phyloP scores from a whole-genome alignment of 2,329 filamentous ascomycete species.

The Botrytis hyacinthi region DNA sequence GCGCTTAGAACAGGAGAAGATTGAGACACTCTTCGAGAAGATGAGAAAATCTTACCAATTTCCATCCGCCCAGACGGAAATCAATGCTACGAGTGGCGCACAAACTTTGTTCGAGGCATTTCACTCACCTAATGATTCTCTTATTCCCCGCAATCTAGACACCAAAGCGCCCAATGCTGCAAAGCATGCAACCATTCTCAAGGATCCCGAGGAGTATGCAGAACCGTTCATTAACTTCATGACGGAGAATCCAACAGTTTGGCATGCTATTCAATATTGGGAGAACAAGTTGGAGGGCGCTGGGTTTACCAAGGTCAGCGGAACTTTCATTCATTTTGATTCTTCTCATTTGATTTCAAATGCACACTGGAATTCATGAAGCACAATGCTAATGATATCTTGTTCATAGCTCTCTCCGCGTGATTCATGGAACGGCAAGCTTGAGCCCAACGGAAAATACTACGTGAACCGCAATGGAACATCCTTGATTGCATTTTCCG shows the following conservation, averaged over 20 bases:
- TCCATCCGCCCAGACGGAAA: background rate
- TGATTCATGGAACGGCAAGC: slow-evolving; percentile 69
- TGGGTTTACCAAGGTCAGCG: slow-evolving; percentile 68
- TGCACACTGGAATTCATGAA: background rate
- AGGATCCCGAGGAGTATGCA: slow-evolving; percentile 63
- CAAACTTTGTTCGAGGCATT: slow-evolving; percentile 31
- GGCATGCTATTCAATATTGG: slow-evolving; percentile 82
- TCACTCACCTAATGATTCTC: slow-evolving; percentile 2
- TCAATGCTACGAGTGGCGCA: background rate
- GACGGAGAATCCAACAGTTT: slow-evolving; percentile 86
- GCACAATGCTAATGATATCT: background rate
- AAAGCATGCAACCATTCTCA: slow-evolving; percentile 23
- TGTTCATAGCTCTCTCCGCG: slow-evolving; percentile 66
- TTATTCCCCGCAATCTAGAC: background rate
- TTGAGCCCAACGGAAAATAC: slow-evolving; percentile 83
- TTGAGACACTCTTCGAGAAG: background rate
- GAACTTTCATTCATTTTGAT: background rate
- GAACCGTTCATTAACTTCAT: slow-evolving; percentile 86
- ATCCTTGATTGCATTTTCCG: slow-evolving; percentile 78
- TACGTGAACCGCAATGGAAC: slow-evolving; percentile 83
- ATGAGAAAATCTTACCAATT: background rate
- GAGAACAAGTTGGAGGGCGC: slow-evolving; percentile 66
- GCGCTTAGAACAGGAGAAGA: background rate
- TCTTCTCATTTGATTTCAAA: background rate
- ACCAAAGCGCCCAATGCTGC: background rate